These are phyloP conservation scores for Hibiscus tridactylites DNA, from an alignment of 345 rosid genomes.

Conservation along the genomic window DNA sequence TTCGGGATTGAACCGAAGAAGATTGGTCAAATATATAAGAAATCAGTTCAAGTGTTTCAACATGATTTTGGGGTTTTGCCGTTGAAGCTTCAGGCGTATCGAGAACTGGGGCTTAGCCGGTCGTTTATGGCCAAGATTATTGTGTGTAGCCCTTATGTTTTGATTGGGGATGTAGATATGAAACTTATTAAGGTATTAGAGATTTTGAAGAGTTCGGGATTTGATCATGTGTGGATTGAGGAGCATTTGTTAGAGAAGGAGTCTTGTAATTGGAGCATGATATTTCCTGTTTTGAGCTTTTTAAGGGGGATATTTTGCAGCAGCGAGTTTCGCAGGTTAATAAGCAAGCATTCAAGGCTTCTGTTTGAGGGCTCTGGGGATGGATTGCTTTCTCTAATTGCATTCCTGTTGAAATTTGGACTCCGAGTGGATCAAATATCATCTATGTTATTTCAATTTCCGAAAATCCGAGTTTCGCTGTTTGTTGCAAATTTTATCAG, in stretches of 20 bases:
- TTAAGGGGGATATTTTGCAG: conserved; percentile 29
- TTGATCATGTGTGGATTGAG: conserved; percentile 46
- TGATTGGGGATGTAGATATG: conserved; percentile 40
- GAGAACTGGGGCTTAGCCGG: conserved; percentile 47
- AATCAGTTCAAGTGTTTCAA: conserved; percentile 44
- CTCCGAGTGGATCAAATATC: conserved; percentile 28
- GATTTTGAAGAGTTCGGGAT: conserved; percentile 33
- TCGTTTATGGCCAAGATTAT: conserved; percentile 34
- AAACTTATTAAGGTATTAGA: conserved; percentile 41
- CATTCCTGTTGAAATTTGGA: conserved; percentile 54
- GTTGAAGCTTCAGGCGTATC: conserved; percentile 45
- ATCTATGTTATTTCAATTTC: conserved; percentile 43
- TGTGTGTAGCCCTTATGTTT: conserved; percentile 39
- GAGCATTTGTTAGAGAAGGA: conserved; percentile 25
- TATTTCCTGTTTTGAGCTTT: conserved; percentile 31
- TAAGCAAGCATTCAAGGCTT: conserved; percentile 45
- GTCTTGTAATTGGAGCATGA: conserved; percentile 50
- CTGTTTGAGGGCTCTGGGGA: conserved; percentile 50
- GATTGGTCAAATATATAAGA: conserved; percentile 53
- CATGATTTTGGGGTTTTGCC: conserved; percentile 43
- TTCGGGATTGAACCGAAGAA: conserved; percentile 50
- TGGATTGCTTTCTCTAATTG: conserved; percentile 32
- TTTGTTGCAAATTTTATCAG: conserved; percentile 46
- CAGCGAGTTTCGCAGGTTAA: conserved; percentile 30
- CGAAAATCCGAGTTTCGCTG: conserved; percentile 30